These are phyloP conservation scores for Xylaria castorea DNA, from an alignment of 495 filamentous ascomycete species.

Conservation along the genomic window DNA sequence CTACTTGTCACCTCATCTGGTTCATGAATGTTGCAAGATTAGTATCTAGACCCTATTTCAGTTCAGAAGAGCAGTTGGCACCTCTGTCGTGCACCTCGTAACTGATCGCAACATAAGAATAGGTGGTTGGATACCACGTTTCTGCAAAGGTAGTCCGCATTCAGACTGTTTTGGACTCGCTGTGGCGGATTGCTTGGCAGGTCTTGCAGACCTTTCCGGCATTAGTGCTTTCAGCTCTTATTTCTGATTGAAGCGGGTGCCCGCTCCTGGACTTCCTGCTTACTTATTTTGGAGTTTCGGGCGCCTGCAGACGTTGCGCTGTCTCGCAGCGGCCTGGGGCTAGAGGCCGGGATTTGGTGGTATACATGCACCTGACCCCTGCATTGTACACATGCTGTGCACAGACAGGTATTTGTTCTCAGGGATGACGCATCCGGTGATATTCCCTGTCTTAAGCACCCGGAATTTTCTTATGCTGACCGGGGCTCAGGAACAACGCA, in stretches of 20 bases:
- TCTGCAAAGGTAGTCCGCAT: background rate
- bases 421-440: conserved; percentile 18
- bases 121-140: conserved; percentile 17
- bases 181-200: conserved; percentile 8
- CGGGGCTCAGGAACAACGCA: conserved; percentile 17
- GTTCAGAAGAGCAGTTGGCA: background rate
- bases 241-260: conserved; percentile 14
- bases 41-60: background rate
- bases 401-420: background rate
- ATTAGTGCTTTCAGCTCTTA: conserved; percentile 11
- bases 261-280: conserved; percentile 11
- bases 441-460: conserved; percentile 7
- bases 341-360: conserved; percentile 11
- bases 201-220: conserved; percentile 4
- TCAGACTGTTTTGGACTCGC: background rate
- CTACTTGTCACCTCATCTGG: background rate
- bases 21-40: background rate
- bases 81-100: conserved; percentile 18
- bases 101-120: conserved; percentile 23
- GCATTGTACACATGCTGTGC: conserved; percentile 1
- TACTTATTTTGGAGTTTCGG: conserved; percentile 5
- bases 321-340: conserved; percentile 20
- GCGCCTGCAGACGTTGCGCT: conserved; percentile 23
- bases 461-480: background rate
- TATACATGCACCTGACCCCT: conserved; percentile 21